Evolutionary conservation across 1,284 basidiomycete genomes (phyloP).

Genomic region (Ustilago sp.): DNA sequence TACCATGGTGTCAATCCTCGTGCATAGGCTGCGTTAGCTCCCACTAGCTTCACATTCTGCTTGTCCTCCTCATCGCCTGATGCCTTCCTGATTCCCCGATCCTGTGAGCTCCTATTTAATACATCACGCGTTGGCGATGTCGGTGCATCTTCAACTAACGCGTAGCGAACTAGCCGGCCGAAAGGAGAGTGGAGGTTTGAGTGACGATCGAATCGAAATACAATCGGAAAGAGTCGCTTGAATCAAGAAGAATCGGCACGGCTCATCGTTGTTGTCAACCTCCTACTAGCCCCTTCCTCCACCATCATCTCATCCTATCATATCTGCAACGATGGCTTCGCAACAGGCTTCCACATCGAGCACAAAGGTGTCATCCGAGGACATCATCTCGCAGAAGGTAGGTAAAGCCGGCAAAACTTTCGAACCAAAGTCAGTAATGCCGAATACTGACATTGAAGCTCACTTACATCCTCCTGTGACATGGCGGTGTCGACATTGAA

Average conservation of each 20-base stretch:
- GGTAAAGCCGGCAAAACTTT: constrained; percentile 40
- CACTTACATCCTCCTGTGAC: neutral
- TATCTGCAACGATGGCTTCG: constrained; percentile 40
- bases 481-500: neutral
- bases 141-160: no score
- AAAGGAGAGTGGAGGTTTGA: constrained; percentile 26
- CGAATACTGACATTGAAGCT: constrained; percentile 5
- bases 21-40: no score
- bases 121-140: no score
- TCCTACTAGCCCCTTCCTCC: neutral
- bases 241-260: constrained; percentile 8
- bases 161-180: constrained; percentile 19
- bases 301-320: constrained; percentile 1
- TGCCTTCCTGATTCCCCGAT: no score
- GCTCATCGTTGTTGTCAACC: constrained; percentile 4
- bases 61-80: no score
- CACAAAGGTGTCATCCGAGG: constrained; percentile 78
- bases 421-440: neutral
- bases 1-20: no score
- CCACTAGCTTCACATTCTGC: no score
- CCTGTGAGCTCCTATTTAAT: no score
- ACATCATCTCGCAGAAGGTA: constrained; percentile 86
- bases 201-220: constrained; percentile 28
- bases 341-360: constrained; percentile 44
- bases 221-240: constrained; percentile 28